Conservation (phyloP, 2,329 filamentous ascomycete genomes). For the Penicillium freii region DNA sequence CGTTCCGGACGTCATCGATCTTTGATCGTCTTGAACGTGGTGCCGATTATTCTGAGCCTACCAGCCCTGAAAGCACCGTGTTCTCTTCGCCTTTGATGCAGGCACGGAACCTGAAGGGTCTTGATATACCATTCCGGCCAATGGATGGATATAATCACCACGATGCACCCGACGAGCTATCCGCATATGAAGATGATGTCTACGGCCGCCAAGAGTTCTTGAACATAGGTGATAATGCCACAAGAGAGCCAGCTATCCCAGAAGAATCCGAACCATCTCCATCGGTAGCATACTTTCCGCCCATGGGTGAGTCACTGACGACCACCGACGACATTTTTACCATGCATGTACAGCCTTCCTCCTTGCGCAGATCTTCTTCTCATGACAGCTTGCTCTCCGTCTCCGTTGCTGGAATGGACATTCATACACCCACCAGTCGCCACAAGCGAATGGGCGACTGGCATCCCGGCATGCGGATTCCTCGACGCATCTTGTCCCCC, state of each 20-base stretch:
- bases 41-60: slow-evolving; percentile 68
- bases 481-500: slow-evolving; percentile 48
- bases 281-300: slow-evolving; percentile 18
- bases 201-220: slow-evolving; percentile 13
- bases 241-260: slow-evolving; percentile 37
- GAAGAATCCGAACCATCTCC: slow-evolving; percentile 40
- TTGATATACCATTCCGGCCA: slow-evolving; percentile 54
- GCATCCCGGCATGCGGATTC: slow-evolving; percentile 49
- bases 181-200: slow-evolving; percentile 22
- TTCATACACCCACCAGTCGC: slow-evolving; percentile 73
- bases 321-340: slow-evolving; percentile 25
- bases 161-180: slow-evolving; percentile 12
- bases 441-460: slow-evolving; percentile 69
- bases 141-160: slow-evolving; percentile 20
- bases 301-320: slow-evolving; percentile 11
- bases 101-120: slow-evolving; percentile 59
- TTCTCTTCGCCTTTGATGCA: slow-evolving; percentile 63
- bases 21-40: slow-evolving; percentile 71
- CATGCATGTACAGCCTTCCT: slow-evolving; percentile 33
- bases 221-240: slow-evolving; percentile 17
- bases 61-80: slow-evolving; percentile 76
- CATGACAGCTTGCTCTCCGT: slow-evolving; percentile 90
- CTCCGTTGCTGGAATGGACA: slow-evolving; percentile 83
- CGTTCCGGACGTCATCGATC: slow-evolving; percentile 67
- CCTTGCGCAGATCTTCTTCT: slow-evolving; percentile 66